phyloP scores from a whole-genome alignment of 345 rosid species.

The Gossypium stocksii region DNA sequence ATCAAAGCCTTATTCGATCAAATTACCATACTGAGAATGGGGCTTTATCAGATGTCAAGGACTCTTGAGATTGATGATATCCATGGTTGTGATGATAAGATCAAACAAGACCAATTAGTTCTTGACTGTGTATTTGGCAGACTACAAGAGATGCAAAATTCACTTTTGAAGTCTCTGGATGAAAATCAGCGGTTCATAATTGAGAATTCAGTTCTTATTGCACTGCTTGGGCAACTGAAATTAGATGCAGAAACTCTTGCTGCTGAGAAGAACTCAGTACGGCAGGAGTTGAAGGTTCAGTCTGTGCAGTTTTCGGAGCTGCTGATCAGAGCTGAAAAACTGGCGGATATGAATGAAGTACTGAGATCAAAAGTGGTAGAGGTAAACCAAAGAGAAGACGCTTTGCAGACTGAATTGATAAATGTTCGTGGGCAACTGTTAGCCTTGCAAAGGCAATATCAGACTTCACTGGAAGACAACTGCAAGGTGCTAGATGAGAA shows the following conservation, averaged over 20 bases:
- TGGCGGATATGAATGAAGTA: conserved; percentile 39
- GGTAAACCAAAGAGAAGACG: conserved; percentile 54
- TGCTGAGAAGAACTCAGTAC: conserved; percentile 39
- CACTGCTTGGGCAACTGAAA: conserved; percentile 57
- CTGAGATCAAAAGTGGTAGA: conserved; percentile 45
- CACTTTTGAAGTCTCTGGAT: conserved; percentile 42
- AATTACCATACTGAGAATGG: conserved; percentile 44
- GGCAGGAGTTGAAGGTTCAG: conserved; percentile 41
- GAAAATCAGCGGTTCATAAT: conserved; percentile 50
- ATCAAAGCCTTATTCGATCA: conserved; percentile 48
- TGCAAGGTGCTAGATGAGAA: conserved; percentile 47
- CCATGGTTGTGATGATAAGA: conserved; percentile 30
- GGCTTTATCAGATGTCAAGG: conserved; percentile 49
- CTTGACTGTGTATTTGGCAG: conserved; percentile 35
- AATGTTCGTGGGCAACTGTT: conserved; percentile 40
- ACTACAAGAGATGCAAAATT: conserved; percentile 51
- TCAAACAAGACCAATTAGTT: conserved; percentile 39
- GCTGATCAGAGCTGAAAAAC: conserved; percentile 41
- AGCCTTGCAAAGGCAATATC: conserved; percentile 40
- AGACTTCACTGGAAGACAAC: conserved; percentile 47
- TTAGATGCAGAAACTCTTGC: conserved; percentile 53
- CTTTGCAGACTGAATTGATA: conserved; percentile 47
- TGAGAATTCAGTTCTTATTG: conserved; percentile 59
- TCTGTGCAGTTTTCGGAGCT: conserved; percentile 40
- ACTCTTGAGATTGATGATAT: conserved; percentile 40